Evolutionary conservation across 208 protist species (phyloP), one percentile per base, ranked within the genome.

Genomic region (Leishmania gerbilli): DNA sequence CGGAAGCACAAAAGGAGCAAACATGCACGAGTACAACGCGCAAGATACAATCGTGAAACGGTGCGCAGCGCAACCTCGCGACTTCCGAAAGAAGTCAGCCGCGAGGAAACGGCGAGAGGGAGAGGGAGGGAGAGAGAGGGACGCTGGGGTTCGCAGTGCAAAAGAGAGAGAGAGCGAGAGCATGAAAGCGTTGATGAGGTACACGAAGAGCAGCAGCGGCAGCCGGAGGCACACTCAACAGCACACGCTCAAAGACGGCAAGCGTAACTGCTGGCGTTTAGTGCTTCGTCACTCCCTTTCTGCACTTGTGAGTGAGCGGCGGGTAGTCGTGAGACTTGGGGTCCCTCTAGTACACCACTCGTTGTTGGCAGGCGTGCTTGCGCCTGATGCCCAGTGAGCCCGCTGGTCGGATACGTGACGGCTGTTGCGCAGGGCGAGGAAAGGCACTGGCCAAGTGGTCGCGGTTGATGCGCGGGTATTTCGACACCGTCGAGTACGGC

Each of bases 331-430:
- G 2, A 27, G 31, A 51, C 9, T 62, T 58, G 27, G 24, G 0
- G 37, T 51, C 19, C 9, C 11, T 65, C 74, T 79, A 79, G 49
- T 72, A 79, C 40, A 79, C 76, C 34, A 60, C 64, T 42, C 76
- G 9, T 31, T 79, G 76, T 34, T 72, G 76, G 6, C 34, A 13
- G 27, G 51, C 76, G 40, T 53, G 51, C 60, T 69, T 51, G n/a
- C 76, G 60, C 64, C 31, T 79, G 58, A 72, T 55, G 64, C 27
- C 31, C n/a, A 62, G 60, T 4, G 58, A 71, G 8, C 58, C 76
- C 40, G 27, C 49, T 9, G 76, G 76, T 56, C 64, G 76, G 62
- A 79, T 69, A 31, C 64, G 64, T 31, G 76, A 40, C 62, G 13
- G 56, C 5, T 42, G 64, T 13, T 74, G 72, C 2, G 72, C 69